Percentiles rank a stretch among this genome's conserved stretches.
phyloP scores from a whole-genome alignment of 805 yeast species.

The Candida lessepsii region DNA sequence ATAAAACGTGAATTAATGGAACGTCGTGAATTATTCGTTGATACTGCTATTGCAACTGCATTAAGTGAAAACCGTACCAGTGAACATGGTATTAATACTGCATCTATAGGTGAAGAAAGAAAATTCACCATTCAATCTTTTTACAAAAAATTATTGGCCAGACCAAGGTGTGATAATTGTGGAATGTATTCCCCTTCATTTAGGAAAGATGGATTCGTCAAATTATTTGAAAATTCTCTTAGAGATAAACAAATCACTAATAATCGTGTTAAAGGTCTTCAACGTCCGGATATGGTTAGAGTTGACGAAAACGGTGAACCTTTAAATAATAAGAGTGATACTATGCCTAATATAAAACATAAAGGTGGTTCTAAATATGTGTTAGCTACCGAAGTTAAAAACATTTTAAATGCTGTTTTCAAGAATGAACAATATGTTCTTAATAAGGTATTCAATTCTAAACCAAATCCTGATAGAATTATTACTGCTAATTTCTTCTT shows the following conservation, averaged over 20 bases:
- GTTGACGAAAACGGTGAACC: constrained; percentile 9
- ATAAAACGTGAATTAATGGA: constrained; percentile 49
- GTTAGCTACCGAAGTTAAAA: constrained; percentile 82
- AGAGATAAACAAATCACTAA: constrained; percentile 76
- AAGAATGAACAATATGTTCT: constrained; percentile 66
- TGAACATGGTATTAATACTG: constrained; percentile 69
- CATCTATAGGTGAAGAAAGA: constrained; percentile 85
- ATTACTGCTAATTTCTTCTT: constrained; percentile 79
- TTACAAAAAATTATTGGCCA: constrained; percentile 65
- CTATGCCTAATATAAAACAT: constrained; percentile 53
- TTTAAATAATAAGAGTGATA: constrained; percentile 17
- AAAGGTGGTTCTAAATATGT: constrained; percentile 81
- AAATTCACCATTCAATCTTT: constrained; percentile 70
- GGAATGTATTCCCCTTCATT: constrained; percentile 91
- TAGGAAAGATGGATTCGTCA: constrained; percentile 92
- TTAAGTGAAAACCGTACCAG: constrained; percentile 72
- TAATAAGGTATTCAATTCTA: constrained; percentile 74
- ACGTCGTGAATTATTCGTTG: constrained; percentile 69
- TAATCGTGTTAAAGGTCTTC: constrained; percentile 78
- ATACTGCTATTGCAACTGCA: constrained; percentile 68
- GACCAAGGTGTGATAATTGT: constrained; percentile 94
- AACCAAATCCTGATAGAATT: constrained; percentile 57
- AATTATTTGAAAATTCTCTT: constrained; percentile 85
- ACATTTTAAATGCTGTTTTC: constrained; percentile 73
- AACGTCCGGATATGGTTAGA: constrained; percentile 66